Base-by-base conservation (phyloP, 1,284 basidiomycete genomes). In the Rhodotorula sp. region DNA sequence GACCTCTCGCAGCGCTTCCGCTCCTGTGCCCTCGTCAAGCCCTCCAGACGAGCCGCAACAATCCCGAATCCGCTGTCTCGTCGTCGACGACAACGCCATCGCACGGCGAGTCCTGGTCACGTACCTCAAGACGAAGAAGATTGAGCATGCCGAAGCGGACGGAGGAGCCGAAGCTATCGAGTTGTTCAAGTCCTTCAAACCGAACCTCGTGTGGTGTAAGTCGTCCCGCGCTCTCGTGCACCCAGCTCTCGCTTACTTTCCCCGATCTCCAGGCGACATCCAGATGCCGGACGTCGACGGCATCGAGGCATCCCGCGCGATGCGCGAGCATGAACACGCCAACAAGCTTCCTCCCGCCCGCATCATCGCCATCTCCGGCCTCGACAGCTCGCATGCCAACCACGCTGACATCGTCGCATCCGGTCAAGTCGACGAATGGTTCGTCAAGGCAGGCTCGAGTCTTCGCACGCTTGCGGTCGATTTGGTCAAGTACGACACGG, bases 21-120 rank as follows among this genome's bases (percentile, higher is more conserved):
- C 48, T 13, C 49, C 48, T 15, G 11, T 46, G 24, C 19, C 51
- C n/a, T n/a, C 30, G 13, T n/a, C 57, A 3, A n/a, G 27, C 30
- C 58, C 29, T 30, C 27, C n/a, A 24, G 55, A 57, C 39, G 30
- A 20, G 6, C 30, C 15, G 22, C 58, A 15, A 17, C 39, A 44
- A 44, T 44, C 32, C 44, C 52, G n/a, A 4, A 4, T 32, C 46
- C 39, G 60, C 19, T 36, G 52, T 44, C 64, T 70, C 48, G 49
- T 66, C 44, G 64, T 62, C 24, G 68, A 70, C 55, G 68, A 70
- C 55, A 70, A 70, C 46, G 27, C 49, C 5, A 53, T 70, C 52
- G 68, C 64, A 17, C 47, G 68, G 3, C 54, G 52, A 15, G 47
- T 70, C 22, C 46, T 62, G 7, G 15, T 20, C 56, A 66, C 55